Evolutionary conservation across 2,329 filamentous ascomycete species (phyloP).

Genomic region (Ascosphaera acerosa): DNA sequence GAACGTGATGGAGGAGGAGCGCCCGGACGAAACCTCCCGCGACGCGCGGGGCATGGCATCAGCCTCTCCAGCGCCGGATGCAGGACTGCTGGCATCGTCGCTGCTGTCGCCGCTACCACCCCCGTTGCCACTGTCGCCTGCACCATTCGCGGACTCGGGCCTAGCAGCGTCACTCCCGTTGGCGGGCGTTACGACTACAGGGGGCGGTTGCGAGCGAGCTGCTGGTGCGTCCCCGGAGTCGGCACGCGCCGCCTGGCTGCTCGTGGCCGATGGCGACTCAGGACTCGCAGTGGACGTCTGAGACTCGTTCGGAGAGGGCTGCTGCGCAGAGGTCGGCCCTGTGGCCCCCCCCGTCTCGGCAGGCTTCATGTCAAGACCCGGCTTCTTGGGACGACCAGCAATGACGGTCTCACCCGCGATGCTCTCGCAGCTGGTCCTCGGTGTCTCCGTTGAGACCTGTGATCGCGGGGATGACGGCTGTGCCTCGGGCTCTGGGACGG

Average conservation of each 20-base stretch:
- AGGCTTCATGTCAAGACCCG: not conserved
- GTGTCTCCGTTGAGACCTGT: not conserved
- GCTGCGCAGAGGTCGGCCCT: not conserved
- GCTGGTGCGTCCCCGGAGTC: too few species aligned
- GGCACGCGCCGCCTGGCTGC: too few species aligned
- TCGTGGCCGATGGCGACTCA: too few species aligned
- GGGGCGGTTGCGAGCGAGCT: not conserved
- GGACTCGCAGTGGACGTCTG: too few species aligned
- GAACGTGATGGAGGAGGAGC: not conserved
- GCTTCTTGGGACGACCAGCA: not conserved
- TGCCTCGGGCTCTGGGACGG: not conserved
- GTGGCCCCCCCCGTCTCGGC: not conserved
- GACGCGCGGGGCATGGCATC: not conserved
- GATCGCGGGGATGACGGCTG: not conserved
- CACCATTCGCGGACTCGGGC: slow-evolving; percentile 4
- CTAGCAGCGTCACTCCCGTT: not conserved
- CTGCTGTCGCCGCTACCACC: not conserved
- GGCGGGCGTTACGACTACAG: not conserved
- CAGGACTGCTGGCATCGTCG: not conserved
- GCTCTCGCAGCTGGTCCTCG: not conserved
- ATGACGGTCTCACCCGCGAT: not conserved
- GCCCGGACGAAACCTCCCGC: not conserved
- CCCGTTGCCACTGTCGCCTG: slow-evolving; percentile 4
- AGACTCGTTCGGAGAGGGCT: too few species aligned
- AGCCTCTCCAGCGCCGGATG: not conserved